These are phyloP conservation scores for Russula foetens DNA, from an alignment of 768 basidiomycete species.

Conservation along the genomic window DNA sequence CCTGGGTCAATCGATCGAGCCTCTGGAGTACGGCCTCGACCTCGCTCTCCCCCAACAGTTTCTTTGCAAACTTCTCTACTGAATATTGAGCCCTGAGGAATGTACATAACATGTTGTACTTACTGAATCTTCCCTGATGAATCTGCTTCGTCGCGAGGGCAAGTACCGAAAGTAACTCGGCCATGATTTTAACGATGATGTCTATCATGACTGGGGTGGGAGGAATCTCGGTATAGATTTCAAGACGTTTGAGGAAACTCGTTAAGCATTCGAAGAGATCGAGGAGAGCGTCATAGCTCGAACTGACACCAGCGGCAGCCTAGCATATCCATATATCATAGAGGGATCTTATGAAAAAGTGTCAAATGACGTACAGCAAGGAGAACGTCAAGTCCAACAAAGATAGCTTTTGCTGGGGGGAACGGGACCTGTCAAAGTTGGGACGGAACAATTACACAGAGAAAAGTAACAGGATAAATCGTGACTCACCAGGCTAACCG, in stretches of 20 bases:
- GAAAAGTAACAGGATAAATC: background rate
- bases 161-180: slow-evolving; percentile 1
- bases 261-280: background rate
- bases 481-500: background rate
- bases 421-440: background rate
- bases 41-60: background rate
- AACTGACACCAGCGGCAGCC: background rate
- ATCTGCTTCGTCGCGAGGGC: slow-evolving; percentile 5
- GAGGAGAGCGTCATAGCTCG: background rate
- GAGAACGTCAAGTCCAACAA: background rate
- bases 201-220: background rate
- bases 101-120: background rate
- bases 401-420: background rate
- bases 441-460: background rate
- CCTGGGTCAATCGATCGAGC: background rate
- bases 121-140: background rate
- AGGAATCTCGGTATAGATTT: background rate
- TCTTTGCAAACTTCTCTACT: slow-evolving; percentile 2
- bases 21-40: background rate
- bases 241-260: background rate
- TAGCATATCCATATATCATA: background rate
- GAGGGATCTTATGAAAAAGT: background rate
- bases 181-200: background rate
- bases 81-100: background rate
- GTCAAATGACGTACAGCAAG: background rate